These are phyloP conservation scores for Paxillus involutus DNA, from an alignment of 768 basidiomycete species.

Conservation along the genomic window DNA sequence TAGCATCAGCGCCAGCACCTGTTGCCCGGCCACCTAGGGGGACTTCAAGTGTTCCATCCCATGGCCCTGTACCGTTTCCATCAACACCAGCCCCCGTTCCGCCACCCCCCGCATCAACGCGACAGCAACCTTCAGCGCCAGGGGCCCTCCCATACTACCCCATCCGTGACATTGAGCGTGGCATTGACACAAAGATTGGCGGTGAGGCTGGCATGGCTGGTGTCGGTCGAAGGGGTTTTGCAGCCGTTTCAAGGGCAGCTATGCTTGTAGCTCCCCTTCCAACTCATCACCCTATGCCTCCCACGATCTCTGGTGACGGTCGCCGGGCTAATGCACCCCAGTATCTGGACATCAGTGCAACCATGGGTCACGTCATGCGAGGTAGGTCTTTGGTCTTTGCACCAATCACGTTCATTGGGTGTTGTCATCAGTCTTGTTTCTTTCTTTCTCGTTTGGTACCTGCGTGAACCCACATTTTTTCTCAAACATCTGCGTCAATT, in stretches of 20 bases:
- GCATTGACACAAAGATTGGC: slow-evolving; percentile 69
- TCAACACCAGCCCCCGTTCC: background rate
- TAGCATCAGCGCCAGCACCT: background rate
- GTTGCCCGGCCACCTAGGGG: slow-evolving; percentile 8
- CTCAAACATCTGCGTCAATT: background rate
- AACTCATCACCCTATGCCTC: slow-evolving; percentile 1
- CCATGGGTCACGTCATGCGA: slow-evolving; percentile 29
- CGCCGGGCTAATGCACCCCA: slow-evolving; percentile 39
- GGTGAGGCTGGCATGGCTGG: slow-evolving; percentile 89
- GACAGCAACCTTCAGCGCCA: slow-evolving; percentile 19
- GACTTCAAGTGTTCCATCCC: slow-evolving; percentile 4
- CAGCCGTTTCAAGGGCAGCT: slow-evolving; percentile 68
- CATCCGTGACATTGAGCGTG: slow-evolving; percentile 18
- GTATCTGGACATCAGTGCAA: slow-evolving; percentile 46
- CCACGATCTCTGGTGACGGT: slow-evolving; percentile 5
- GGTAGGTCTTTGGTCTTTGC: slow-evolving; percentile 25
- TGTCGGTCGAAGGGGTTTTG: slow-evolving; percentile 82
- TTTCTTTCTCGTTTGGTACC: background rate
- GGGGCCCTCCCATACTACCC: slow-evolving; percentile 9
- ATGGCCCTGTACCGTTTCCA: slow-evolving; percentile 16
- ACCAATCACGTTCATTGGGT: slow-evolving; percentile 2
- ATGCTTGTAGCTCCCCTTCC: slow-evolving; percentile 36
- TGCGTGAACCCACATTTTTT: background rate
- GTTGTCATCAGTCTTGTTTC: slow-evolving; percentile 1
- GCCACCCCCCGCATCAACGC: slow-evolving; percentile 8